Conservation (phyloP, 2,329 filamentous ascomycete genomes). For the Fusarium torulosum region DNA sequence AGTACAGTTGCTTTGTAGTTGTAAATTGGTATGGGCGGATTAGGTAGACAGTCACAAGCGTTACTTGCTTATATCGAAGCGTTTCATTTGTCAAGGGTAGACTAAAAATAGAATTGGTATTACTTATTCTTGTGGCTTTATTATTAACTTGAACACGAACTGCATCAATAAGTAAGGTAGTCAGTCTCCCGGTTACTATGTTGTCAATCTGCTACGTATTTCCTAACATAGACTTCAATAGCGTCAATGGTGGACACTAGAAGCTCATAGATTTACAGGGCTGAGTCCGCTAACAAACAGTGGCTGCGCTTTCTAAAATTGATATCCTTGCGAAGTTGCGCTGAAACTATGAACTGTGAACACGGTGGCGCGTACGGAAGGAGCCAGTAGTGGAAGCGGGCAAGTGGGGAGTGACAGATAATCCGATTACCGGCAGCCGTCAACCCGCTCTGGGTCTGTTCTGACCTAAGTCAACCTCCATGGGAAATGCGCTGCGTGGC, state of each 20-base stretch:
- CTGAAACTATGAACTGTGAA: conserved; percentile 52
- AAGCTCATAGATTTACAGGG: conserved; percentile 35
- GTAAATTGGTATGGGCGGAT: conserved; percentile 6
- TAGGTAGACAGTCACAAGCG: conserved; percentile 18
- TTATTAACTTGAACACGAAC: neutral
- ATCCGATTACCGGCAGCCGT: conserved; percentile 50
- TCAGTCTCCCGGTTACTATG: neutral
- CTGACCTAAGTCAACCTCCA: conserved; percentile 11
- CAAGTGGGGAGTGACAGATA: conserved; percentile 51
- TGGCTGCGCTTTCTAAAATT: conserved; percentile 35
- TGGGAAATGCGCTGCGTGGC: conserved; percentile 48
- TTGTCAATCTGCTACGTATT: neutral
- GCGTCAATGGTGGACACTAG: conserved; percentile 20
- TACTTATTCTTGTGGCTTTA: neutral
- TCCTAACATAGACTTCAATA: conserved; percentile 7
- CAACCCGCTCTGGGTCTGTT: conserved; percentile 27
- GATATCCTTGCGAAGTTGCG: conserved; percentile 6
- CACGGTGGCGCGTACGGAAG: conserved; percentile 52
- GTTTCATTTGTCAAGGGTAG: conserved; percentile 15
- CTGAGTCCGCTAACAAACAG: conserved; percentile 32
- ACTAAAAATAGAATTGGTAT: neutral
- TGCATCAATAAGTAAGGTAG: neutral
- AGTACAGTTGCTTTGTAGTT: conserved; percentile 18
- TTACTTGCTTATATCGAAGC: conserved; percentile 10
- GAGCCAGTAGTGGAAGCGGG: conserved; percentile 35